A percentile compares a stretch with the other conserved stretches of the same genome.
These are phyloP conservation scores for Macrocybe gigantea DNA, from an alignment of 768 basidiomycete genomes.

Conservation along the genomic window DNA sequence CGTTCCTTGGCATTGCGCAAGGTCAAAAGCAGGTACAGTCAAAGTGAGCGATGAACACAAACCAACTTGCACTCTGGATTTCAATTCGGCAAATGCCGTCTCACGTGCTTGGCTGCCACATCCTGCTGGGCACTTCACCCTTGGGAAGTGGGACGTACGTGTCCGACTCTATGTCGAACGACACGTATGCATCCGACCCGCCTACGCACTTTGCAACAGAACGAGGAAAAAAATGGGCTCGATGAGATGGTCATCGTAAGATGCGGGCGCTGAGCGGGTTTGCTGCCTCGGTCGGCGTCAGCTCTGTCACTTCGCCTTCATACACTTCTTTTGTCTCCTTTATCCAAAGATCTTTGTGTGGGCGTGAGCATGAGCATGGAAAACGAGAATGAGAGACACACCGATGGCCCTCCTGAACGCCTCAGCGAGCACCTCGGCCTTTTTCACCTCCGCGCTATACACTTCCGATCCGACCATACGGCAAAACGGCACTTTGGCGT, in stretches of 20 bases:
- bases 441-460: conserved; percentile 95
- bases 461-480: conserved; percentile 99
- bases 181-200: conserved; percentile 94
- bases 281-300: conserved; percentile 94
- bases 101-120: too few species aligned
- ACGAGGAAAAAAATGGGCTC: too few species aligned
- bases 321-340: conserved; percentile 99
- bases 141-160: conserved; percentile 92
- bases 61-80: too few species aligned
- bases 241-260: conserved; percentile 94
- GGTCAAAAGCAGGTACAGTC: too few species aligned
- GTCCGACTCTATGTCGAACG: conserved; percentile 96
- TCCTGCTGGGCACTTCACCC: conserved; percentile 18
- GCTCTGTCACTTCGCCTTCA: conserved; percentile 96
- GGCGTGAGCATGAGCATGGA: conserved; percentile 1
- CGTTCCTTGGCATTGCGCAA: too few species aligned
- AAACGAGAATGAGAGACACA: too few species aligned
- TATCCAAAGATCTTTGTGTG: conserved; percentile 80
- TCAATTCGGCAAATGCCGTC: too few species aligned
- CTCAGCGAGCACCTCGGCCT: conserved; percentile 96
- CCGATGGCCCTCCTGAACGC: conserved; percentile 94
- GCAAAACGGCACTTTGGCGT: conserved; percentile 93
- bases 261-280: conserved; percentile 97
- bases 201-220: conserved; percentile 87
- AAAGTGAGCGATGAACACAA: too few species aligned